Conservation (phyloP, 1,284 basidiomycete genomes). For the Tylopilus orsonianus region DNA sequence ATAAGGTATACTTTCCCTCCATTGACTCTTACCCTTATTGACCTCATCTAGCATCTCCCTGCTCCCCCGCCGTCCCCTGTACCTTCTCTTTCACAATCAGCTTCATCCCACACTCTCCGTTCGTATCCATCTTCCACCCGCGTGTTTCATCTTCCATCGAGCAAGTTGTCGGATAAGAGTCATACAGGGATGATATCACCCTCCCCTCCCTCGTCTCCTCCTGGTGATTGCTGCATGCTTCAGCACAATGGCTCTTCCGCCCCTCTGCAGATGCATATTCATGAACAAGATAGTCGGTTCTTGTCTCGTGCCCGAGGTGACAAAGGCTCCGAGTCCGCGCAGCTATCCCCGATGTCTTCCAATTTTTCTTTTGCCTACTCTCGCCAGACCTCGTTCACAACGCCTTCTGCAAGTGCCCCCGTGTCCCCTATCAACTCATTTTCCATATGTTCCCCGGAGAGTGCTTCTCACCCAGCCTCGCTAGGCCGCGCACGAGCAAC, state of each 20-base stretch:
- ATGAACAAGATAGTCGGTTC: conserved; percentile 21
- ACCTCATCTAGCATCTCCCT: conserved; percentile 24
- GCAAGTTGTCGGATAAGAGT: conserved; percentile 34
- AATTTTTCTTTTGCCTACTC: conserved; percentile 29
- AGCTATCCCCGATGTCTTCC: conserved; percentile 31
- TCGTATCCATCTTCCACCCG: conserved; percentile 33
- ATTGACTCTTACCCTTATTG: not conserved
- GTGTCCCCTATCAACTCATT: conserved; percentile 21
- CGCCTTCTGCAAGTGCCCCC: conserved; percentile 22
- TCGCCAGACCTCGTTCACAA: conserved; percentile 27
- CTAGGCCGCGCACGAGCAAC: conserved; percentile 13
- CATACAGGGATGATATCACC: conserved; percentile 24
- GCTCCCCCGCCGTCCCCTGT: conserved; percentile 32
- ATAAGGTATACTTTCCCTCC: too few species aligned
- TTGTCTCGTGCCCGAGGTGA: conserved; percentile 22
- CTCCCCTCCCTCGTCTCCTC: conserved; percentile 11
- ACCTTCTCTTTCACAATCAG: conserved; percentile 23
- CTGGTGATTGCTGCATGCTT: conserved; percentile 7
- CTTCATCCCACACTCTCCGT: conserved; percentile 26
- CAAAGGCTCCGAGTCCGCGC: conserved; percentile 28
- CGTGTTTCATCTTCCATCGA: conserved; percentile 35
- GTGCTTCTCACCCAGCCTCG: conserved; percentile 26
- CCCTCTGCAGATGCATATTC: not conserved
- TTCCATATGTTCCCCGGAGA: conserved; percentile 22
- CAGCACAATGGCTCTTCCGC: conserved; percentile 14